Evolutionary conservation across 192 early-diverging fungal genomes (phyloP).

Genomic region (Backusella sp.): DNA sequence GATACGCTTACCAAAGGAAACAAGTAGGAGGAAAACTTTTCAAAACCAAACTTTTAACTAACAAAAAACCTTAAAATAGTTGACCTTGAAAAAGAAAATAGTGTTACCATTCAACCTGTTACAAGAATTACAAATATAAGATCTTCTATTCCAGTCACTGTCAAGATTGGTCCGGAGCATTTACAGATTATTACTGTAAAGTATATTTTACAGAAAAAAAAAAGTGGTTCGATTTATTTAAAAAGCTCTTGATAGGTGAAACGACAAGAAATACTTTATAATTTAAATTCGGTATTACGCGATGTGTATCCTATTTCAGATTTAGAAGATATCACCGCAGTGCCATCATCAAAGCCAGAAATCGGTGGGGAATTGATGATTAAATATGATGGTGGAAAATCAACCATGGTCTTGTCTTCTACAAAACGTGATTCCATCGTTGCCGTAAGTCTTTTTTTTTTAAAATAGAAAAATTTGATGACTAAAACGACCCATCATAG

Average conservation of each 20-base stretch:
- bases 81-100: conserved; percentile 67
- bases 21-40: conserved; percentile 23
- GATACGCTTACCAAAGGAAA: conserved; percentile 69
- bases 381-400: conserved; percentile 64
- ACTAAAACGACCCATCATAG: conserved; percentile 23
- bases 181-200: conserved; percentile 73
- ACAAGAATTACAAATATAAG: conserved; percentile 60
- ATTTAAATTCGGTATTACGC: conserved; percentile 69
- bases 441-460: neutral
- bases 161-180: conserved; percentile 77
- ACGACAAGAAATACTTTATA: conserved; percentile 71
- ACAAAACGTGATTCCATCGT: conserved; percentile 63
- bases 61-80: conserved; percentile 12
- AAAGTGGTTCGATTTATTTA: neutral
- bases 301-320: conserved; percentile 79
- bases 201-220: neutral
- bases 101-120: conserved; percentile 61
- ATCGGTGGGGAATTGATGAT: conserved; percentile 46
- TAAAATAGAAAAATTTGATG: neutral
- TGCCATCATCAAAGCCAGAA: neutral
- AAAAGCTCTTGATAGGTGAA: neutral
- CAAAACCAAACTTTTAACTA: no score
- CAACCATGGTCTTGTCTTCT: conserved; percentile 64
- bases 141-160: conserved; percentile 63
- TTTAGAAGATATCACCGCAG: conserved; percentile 31